These are phyloP conservation scores for Colletotrichum sp. DNA, from an alignment of 2,329 filamentous ascomycete species.

Conservation along the genomic window DNA sequence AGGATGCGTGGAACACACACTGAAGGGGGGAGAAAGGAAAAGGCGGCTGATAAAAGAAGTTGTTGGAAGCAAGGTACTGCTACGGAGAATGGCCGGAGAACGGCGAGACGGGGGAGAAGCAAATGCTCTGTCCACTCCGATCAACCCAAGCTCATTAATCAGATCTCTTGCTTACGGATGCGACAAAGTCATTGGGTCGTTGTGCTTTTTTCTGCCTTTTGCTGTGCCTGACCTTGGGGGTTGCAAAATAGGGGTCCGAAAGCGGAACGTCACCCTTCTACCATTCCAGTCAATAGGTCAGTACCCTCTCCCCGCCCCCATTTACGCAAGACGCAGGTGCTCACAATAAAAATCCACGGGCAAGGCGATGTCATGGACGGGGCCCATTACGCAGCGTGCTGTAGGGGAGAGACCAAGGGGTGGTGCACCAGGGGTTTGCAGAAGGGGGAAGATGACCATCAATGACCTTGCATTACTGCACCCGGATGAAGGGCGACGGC, in stretches of 20 bases:
- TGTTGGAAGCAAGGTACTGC: neutral
- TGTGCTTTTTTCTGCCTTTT: neutral
- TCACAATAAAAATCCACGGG: neutral
- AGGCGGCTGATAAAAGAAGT: neutral
- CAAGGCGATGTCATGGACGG: neutral
- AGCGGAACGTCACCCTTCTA: neutral
- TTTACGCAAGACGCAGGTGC: neutral
- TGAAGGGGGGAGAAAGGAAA: neutral
- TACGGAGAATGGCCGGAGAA: neutral
- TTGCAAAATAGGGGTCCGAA: conserved; percentile 13
- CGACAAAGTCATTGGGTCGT: neutral
- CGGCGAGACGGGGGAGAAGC: neutral
- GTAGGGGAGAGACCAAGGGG: neutral
- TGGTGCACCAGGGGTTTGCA: neutral
- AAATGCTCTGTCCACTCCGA: neutral
- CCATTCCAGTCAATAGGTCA: neutral
- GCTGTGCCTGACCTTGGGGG: neutral
- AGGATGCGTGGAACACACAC: neutral
- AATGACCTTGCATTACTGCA: conserved; percentile 6
- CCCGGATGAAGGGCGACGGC: neutral
- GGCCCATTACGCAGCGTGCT: neutral
- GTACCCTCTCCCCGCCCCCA: neutral
- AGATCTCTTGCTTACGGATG: conserved; percentile 9
- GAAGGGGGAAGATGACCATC: neutral
- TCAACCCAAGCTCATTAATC: neutral